These are phyloP conservation scores for Dentipellis fragilis DNA, from an alignment of 768 basidiomycete genomes.

Conservation along the genomic window DNA sequence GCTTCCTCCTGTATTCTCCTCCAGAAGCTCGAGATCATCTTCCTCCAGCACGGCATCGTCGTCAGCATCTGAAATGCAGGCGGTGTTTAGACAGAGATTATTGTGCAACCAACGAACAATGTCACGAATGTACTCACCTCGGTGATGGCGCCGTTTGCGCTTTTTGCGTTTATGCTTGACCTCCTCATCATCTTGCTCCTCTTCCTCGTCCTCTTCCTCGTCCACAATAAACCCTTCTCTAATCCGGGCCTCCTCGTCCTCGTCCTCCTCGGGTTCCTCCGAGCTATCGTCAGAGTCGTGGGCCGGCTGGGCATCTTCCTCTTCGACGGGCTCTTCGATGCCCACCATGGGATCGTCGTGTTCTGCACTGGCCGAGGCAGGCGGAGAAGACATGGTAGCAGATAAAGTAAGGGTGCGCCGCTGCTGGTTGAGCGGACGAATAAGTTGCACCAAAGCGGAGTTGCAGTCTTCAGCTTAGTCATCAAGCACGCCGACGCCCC, in stretches of 20 bases:
- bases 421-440: background rate
- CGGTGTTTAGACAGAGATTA: constrained; percentile 11
- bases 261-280: constrained; percentile 85
- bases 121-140: constrained; percentile 25
- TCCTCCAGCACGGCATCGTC: constrained; percentile 71
- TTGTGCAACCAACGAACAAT: background rate
- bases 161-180: constrained; percentile 51
- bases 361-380: constrained; percentile 24
- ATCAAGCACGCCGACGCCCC: no score
- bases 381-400: constrained; percentile 46
- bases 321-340: constrained; percentile 31
- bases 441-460: background rate
- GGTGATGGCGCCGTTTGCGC: constrained; percentile 55
- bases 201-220: constrained; percentile 73
- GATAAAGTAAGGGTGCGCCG: constrained; percentile 12
- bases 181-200: constrained; percentile 51
- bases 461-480: background rate
- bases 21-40: constrained; percentile 71
- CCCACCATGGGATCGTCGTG: constrained; percentile 57
- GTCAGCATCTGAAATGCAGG: constrained; percentile 35
- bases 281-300: constrained; percentile 73
- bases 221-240: constrained; percentile 90
- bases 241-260: constrained; percentile 73
- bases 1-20: constrained; percentile 77
- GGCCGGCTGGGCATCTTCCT: constrained; percentile 41